Percentiles rank a stretch among this genome's conserved stretches.
Conservation (phyloP, 225 moss, liverwort and hornwort species). For the Antitrichia curtipendula region DNA sequence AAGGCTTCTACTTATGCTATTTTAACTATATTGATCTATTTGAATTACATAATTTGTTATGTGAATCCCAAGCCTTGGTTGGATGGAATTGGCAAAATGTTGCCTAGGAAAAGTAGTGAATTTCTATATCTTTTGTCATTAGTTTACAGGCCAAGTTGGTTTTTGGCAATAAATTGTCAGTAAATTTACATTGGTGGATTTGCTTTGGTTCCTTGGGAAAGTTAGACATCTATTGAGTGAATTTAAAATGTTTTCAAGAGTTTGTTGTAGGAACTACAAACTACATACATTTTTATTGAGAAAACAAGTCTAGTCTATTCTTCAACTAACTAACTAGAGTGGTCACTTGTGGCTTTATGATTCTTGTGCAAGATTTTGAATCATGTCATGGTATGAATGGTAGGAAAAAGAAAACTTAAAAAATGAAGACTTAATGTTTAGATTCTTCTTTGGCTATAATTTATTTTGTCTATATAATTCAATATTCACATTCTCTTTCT, state of each 20-base stretch:
- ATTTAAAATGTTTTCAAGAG: not conserved
- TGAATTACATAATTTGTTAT: not conserved
- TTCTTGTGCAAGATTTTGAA: not conserved
- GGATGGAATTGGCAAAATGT: not conserved
- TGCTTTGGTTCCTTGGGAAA: fast-evolving
- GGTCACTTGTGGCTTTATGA: fast-evolving
- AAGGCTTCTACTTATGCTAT: not conserved
- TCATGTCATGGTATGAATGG: not conserved
- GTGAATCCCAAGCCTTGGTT: fast-evolving
- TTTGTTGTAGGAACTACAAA: not conserved
- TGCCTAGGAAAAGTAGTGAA: fast-evolving
- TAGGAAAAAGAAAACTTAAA: not conserved
- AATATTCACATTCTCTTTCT: not conserved
- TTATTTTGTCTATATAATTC: not conserved
- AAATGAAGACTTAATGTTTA: not conserved
- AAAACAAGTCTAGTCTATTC: not conserved
- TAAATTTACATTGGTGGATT: not conserved
- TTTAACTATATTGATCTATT: not conserved
- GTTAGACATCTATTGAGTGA: fast-evolving
- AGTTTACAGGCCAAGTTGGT: fast-evolving
- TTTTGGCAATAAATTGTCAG: not conserved
- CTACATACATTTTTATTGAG: not conserved
- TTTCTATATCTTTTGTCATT: not conserved
- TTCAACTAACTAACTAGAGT: not conserved
- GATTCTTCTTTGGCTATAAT: not conserved